phyloP scores from a whole-genome alignment of 1,284 basidiomycete species.

The Fomitopsis schrenkii region DNA sequence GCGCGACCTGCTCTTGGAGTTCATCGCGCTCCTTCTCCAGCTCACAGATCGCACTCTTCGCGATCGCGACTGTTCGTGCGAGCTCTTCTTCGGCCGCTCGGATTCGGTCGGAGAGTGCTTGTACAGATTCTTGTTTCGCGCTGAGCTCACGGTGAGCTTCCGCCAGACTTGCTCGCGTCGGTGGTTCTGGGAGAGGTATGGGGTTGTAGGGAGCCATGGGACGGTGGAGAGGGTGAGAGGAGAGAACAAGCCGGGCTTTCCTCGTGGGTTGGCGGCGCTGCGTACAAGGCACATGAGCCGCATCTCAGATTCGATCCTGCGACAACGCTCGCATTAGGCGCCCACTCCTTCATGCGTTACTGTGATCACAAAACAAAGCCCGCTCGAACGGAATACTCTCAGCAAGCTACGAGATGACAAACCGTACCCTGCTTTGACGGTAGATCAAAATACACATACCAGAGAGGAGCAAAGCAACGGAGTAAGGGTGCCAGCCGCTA shows the following conservation, averaged over 20 bases:
- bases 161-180: conserved; percentile 45
- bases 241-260: not conserved
- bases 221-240: conserved; percentile 10
- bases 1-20: conserved; percentile 44
- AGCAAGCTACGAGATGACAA: too few relatives aligned
- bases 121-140: conserved; percentile 13
- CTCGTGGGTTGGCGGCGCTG: not conserved
- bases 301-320: not conserved
- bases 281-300: not conserved
- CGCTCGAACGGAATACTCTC: too few relatives aligned
- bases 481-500: too few relatives aligned
- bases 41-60: conserved; percentile 45
- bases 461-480: too few relatives aligned
- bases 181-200: conserved; percentile 43
- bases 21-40: conserved; percentile 43
- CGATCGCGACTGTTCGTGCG: conserved; percentile 52
- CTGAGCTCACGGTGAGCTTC: conserved; percentile 39
- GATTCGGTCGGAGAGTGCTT: conserved; percentile 27
- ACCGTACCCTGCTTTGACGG: too few relatives aligned
- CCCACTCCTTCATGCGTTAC: not conserved
- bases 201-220: conserved; percentile 8
- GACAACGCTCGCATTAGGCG: not conserved
- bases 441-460: too few relatives aligned
- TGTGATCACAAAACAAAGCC: too few relatives aligned
- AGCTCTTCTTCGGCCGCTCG: conserved; percentile 47